Percentiles rank a stretch among this genome's conserved stretches.
phyloP scores from a whole-genome alignment of 768 basidiomycete genomes.

The Panellus pusillus region DNA sequence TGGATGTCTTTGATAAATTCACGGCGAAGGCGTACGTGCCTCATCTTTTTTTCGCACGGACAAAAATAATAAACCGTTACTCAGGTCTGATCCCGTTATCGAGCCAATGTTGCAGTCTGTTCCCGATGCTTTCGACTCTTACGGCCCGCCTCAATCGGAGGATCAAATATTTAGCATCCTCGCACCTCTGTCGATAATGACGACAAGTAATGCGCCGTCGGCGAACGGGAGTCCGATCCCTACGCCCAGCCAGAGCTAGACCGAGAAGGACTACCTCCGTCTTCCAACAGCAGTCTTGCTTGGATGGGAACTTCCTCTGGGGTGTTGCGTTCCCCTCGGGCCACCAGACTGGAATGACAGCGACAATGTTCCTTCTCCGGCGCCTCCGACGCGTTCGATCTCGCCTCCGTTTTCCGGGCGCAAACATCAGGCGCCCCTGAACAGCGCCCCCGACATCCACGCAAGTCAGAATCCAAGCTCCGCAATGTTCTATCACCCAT shows the following conservation, averaged over 20 bases:
- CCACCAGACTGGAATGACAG: slow-evolving; percentile 56
- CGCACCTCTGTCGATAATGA: slow-evolving; percentile 79
- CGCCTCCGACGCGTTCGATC: slow-evolving; percentile 49
- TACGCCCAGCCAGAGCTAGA: slow-evolving; percentile 48
- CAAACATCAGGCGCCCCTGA: slow-evolving; percentile 50
- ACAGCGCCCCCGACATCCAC: slow-evolving; percentile 31
- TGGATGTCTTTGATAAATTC: slow-evolving; percentile 89
- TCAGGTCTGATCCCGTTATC: slow-evolving; percentile 82
- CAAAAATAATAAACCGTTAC: slow-evolving; percentile 16
- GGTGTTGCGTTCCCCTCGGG: slow-evolving; percentile 46
- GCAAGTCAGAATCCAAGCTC: slow-evolving; percentile 67
- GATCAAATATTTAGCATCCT: slow-evolving; percentile 94
- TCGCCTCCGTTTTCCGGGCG: slow-evolving; percentile 50
- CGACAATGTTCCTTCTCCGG: slow-evolving; percentile 39
- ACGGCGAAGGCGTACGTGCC: slow-evolving; percentile 78
- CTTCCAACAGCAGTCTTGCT: slow-evolving; percentile 29
- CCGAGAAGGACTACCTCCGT: slow-evolving; percentile 32
- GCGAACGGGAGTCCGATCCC: slow-evolving; percentile 57
- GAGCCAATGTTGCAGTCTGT: slow-evolving; percentile 89
- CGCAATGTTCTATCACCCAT: slow-evolving; percentile 72
- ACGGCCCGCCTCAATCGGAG: slow-evolving; percentile 83
- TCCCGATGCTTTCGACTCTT: slow-evolving; percentile 92
- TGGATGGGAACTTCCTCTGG: slow-evolving; percentile 53
- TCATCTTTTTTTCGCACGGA: slow-evolving; percentile 16
- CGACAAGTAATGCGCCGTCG: slow-evolving; percentile 45